Base-by-base conservation (phyloP, 2,329 filamentous ascomycete genomes). In the Cryphonectria parasitica region DNA sequence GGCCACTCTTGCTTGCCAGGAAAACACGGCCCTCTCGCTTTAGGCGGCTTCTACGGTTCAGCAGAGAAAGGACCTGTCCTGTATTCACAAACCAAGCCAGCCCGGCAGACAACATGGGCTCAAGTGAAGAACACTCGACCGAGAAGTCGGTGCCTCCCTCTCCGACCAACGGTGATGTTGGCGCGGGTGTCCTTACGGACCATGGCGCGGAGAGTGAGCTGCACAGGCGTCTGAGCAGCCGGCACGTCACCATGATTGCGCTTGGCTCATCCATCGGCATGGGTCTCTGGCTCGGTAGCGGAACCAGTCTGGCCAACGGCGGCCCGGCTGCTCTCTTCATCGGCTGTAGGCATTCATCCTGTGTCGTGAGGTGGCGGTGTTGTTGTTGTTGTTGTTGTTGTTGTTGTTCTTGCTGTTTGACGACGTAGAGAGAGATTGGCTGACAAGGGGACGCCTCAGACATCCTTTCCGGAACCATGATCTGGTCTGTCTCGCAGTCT, bases 191-290 rank as follows among this genome's bases (percentile, higher is more conserved):
- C 13, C 54, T 69, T 4, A 31, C 64, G n/a, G 71, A 69, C 15
- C 67, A 71, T 71, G 71, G 71, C 41, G 71, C 71, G 4, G 71
- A 73, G 13, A 73, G 71, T 41, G 64, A 82, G 67, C 77, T 85
- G 25, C 77, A 79, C 58, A 79, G 82, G 25, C 75, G 77, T 6
- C 78, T 84, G 45, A 78, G 79, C 71, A 83, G 81, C 15, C 81
- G 85, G 22, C 85, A 87, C 74, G 81, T 87, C 64, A 85, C 87
- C 74, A 87, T 87, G 85, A 86, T 87, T 69, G 85, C 85, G 25
- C 79, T 83, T 45, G 80, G 80, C 60, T 80, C 79, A 28, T 83
- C 79, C 34, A 85, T 85, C 75, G 83, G 83, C 6, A 83, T 82
- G 78, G 83, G 83, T 28, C 73, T 85, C 15, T 85, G 83, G 81